Base-by-base conservation (phyloP, 2,329 filamentous ascomycete genomes). In the Aspergillus hortae region DNA sequence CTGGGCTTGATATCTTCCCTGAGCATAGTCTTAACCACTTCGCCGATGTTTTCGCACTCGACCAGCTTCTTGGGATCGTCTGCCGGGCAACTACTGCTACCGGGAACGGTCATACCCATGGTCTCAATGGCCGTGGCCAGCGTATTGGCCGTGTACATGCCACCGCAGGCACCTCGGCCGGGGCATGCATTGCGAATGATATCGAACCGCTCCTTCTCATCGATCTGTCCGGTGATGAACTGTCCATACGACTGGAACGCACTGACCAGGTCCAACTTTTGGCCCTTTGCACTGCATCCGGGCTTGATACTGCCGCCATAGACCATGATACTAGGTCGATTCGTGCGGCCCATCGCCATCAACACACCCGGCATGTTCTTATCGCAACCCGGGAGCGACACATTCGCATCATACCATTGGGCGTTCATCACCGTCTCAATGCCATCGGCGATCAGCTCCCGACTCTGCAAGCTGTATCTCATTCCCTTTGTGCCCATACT, bases 391-490 rank as follows among this genome's bases (percentile, higher is more conserved):
- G 92, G 92, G 63, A 96, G 86, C 42, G 90, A 94, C 66, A 97
- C 87, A 73, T 96, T 96, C 58, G 85, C 91, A 72, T 97, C 92
- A 70, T 97, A 96, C 90, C 91, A 96, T 75, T 97, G 92, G 6
- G 89, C 92, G 60, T 90, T 86, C 90, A 96, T 97, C 67, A 96
- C 92, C 4, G 92, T 96, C 80, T 97, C 92, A 67, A 96, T 94
- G 55, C 88, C 92, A 77, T 97, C 92, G 62, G 92, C 92, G 62
- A 97, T 97, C 63, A 97, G 83, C 74, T 97, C 92, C 70, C 92
- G 82, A 60, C 89, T 94, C 77, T 96, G 92, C 48, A 95, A 79
- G 51, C 88, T 92, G 75, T 92, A 96, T 56, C 92, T 82, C 25
- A 27, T 27, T 6, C 25, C 25, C 6, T 27, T 6, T 6, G 25